Evolutionary conservation across 208 protist species (phyloP).

Genomic region (Spongospora subterranea): DNA sequence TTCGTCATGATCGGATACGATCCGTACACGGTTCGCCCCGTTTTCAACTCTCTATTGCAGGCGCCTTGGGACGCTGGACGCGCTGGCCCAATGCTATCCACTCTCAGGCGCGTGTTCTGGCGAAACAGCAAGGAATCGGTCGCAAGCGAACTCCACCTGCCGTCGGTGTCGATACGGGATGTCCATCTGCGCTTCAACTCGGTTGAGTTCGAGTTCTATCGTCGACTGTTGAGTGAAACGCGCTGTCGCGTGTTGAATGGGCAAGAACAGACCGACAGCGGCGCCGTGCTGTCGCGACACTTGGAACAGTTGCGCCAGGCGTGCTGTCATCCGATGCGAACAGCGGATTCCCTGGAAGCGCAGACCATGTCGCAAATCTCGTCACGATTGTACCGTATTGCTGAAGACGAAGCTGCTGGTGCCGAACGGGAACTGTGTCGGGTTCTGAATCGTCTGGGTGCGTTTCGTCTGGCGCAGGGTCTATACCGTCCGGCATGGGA

Average conservation of each 20-base stretch:
- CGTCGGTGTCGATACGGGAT: not conserved
- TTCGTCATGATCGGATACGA: constrained; percentile 52
- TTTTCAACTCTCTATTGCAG: not conserved
- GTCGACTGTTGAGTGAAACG: not conserved
- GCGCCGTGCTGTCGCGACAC: not conserved
- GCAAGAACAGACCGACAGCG: constrained; percentile 15
- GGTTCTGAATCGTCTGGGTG: not conserved
- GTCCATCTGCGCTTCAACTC: constrained; percentile 10
- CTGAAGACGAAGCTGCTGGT: not conserved
- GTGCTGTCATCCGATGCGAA: constrained; percentile 45
- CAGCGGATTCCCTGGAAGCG: not conserved
- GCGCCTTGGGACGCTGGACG: not conserved
- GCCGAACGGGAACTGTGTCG: constrained; percentile 56
- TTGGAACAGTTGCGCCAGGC: constrained; percentile 54
- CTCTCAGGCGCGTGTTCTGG: constrained; percentile 10
- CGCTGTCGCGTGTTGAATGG: not conserved
- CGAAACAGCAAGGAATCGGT: constrained; percentile 20
- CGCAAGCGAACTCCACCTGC: constrained; percentile 34
- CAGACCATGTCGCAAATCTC: constrained; percentile 39
- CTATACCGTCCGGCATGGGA: not conserved
- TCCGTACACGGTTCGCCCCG: not conserved
- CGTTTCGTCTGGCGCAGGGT: not conserved
- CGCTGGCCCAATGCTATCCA: not conserved
- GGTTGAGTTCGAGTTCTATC: constrained; percentile 54
- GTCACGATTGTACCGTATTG: not conserved